Evolutionary conservation across 129 eudicot species (phyloP).

Genomic region (Heracleum sosnowskyi): DNA sequence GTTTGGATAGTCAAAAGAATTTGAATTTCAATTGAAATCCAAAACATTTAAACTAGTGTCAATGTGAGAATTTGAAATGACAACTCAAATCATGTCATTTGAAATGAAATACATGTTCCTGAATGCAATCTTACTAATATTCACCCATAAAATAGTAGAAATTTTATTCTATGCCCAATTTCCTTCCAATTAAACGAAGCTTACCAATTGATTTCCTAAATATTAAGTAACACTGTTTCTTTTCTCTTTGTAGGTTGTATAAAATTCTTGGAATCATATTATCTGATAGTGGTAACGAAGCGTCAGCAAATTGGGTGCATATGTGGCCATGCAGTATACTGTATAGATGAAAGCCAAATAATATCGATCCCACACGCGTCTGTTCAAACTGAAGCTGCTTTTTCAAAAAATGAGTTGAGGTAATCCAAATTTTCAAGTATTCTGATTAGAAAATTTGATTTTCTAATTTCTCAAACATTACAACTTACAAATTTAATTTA

Average conservation of each 20-base stretch:
- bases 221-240: background rate
- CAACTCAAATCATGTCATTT: no score
- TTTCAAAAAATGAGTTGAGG: slow-evolving; percentile 88
- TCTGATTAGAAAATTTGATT: background rate
- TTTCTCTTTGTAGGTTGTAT: slow-evolving; percentile 57
- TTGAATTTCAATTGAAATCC: no score
- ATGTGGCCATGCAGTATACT: slow-evolving; percentile 92
- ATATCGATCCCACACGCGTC: slow-evolving; percentile 83
- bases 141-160: background rate
- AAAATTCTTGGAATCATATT: slow-evolving; percentile 79
- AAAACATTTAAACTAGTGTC: no score
- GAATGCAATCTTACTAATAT: no score
- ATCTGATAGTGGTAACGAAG: slow-evolving; percentile 77
- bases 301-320: slow-evolving; percentile 83
- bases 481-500: no score
- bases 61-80: no score
- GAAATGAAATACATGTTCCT: no score
- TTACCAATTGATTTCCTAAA: background rate
- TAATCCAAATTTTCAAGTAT: slow-evolving; percentile 15
- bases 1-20: no score
- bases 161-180: background rate
- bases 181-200: background rate
- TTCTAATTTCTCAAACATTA: background rate
- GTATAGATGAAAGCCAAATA: slow-evolving; percentile 79
- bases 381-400: slow-evolving; percentile 82